Conservation (phyloP, 305 asterid genomes). For the Petunia hybrid region DNA sequence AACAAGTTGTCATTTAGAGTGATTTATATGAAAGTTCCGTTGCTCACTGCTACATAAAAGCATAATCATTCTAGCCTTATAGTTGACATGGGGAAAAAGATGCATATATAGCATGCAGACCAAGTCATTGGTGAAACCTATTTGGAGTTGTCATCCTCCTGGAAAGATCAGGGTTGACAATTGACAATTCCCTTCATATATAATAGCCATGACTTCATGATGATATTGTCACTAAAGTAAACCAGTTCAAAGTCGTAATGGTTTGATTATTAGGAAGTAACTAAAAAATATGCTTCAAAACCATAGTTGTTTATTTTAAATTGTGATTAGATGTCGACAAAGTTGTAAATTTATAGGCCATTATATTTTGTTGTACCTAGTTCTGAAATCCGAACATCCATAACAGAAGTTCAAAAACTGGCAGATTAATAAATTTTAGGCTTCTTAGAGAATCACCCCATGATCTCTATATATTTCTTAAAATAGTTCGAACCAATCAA, state of each 20-base stretch:
- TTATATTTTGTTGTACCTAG: too few relatives aligned
- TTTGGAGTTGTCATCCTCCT: constrained; percentile 7
- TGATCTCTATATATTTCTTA: background rate
- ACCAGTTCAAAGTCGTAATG: background rate
- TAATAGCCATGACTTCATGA: background rate
- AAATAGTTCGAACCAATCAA: background rate
- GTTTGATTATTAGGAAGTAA: background rate
- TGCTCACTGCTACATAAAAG: background rate
- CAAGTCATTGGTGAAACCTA: background rate
- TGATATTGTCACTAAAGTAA: background rate
- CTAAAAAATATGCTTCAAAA: too few relatives aligned
- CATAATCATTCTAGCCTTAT: background rate
- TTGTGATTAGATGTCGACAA: too few relatives aligned
- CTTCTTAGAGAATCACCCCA: background rate
- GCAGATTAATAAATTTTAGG: too few relatives aligned
- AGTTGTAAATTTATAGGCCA: too few relatives aligned
- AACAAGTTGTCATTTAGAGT: background rate
- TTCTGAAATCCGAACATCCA: too few relatives aligned
- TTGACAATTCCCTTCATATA: background rate
- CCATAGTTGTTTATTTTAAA: too few relatives aligned
- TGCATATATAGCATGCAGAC: background rate
- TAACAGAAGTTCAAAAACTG: too few relatives aligned
- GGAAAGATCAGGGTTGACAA: background rate
- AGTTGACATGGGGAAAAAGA: background rate
- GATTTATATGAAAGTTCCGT: background rate